phyloP scores from a whole-genome alignment of 2,329 filamentous ascomycete genomes.

The Plenodomus lindquistii region DNA sequence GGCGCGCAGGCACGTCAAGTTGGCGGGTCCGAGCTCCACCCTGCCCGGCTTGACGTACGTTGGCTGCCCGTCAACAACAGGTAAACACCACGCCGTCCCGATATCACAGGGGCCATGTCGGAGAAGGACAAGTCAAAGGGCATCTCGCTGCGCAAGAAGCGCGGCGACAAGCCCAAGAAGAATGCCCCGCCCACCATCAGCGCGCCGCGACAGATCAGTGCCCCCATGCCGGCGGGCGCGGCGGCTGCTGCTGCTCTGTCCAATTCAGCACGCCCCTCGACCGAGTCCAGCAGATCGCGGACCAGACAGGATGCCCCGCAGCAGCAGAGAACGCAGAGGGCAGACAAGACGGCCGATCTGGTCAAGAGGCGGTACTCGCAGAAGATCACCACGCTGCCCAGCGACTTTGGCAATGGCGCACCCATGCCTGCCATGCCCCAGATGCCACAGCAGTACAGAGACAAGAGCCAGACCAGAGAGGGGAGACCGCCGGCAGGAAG shows the following conservation, averaged over 20 bases:
- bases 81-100: too few relatives aligned
- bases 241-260: constrained; percentile 36
- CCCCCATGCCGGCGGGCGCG: constrained; percentile 40
- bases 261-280: constrained; percentile 42
- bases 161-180: constrained; percentile 57
- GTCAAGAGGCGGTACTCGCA: constrained; percentile 95
- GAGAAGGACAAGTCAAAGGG: constrained; percentile 52
- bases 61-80: constrained; percentile 10
- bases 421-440: constrained; percentile 67
- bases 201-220: constrained; percentile 59
- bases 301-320: constrained; percentile 33
- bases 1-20: constrained; percentile 18
- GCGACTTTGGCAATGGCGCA: constrained; percentile 68
- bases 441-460: constrained; percentile 63
- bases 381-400: constrained; percentile 77
- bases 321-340: constrained; percentile 48
- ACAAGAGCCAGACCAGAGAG: constrained; percentile 50
- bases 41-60: constrained; percentile 14
- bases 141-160: constrained; percentile 67
- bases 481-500: constrained; percentile 51
- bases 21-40: constrained; percentile 29
- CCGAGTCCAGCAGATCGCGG: constrained; percentile 43
- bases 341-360: constrained; percentile 70
- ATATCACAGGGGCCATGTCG: constrained; percentile 48
- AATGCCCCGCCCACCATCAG: constrained; percentile 54